Evolutionary conservation across 129 eudicot species (phyloP).

Genomic region (Solidago caesia): DNA sequence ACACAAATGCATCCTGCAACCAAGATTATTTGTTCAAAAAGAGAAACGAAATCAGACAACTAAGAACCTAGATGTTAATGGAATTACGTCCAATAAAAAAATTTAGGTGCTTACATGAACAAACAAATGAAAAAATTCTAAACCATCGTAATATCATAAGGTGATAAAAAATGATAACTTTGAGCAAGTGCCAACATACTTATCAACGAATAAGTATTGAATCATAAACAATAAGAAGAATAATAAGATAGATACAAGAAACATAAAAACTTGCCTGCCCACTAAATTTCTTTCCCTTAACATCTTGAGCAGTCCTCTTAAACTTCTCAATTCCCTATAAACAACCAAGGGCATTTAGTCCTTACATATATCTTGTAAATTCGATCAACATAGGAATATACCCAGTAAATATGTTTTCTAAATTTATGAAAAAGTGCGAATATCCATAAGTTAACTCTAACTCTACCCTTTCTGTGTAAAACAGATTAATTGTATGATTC

Average conservation of each 20-base stretch:
- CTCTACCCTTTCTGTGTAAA: neutral
- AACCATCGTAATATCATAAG: neutral
- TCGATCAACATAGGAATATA: conserved; percentile 1
- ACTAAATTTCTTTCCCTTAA: conserved; percentile 63
- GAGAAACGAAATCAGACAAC: conserved; percentile 14
- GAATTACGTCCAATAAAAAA: too few species aligned
- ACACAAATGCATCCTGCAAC: conserved; percentile 91
- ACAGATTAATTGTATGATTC: too few species aligned
- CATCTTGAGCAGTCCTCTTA: conserved; percentile 80
- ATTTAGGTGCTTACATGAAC: neutral
- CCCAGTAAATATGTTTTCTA: neutral
- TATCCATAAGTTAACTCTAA: too few species aligned
- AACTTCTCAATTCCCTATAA: conserved; percentile 94
- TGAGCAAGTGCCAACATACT: too few species aligned
- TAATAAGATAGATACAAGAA: too few species aligned
- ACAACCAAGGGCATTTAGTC: conserved; percentile 6
- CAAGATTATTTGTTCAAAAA: conserved; percentile 14
- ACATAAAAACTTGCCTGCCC: conserved; percentile 62
- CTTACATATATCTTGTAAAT: neutral
- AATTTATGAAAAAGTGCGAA: neutral
- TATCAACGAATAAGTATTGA: too few species aligned
- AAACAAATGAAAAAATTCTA: neutral
- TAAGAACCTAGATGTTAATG: neutral
- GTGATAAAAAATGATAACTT: neutral
- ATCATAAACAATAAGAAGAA: too few species aligned